A percentile compares a stretch with the other conserved stretches of the same genome.
phyloP scores from a whole-genome alignment of 768 basidiomycete genomes.

The Termitomyces sp. region DNA sequence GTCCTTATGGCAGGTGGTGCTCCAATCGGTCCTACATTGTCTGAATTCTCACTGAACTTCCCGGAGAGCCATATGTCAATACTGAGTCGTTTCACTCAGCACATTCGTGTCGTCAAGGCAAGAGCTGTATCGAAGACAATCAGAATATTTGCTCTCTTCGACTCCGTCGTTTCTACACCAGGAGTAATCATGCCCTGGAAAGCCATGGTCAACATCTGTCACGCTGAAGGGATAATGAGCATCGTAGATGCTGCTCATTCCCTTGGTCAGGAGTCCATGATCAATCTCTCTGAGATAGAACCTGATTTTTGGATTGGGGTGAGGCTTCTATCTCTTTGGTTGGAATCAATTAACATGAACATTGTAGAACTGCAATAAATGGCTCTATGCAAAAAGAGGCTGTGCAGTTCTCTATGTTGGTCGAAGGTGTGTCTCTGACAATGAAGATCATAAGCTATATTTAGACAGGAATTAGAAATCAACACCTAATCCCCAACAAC shows the following conservation, averaged over 20 bases:
- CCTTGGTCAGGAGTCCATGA: slow-evolving; percentile 62
- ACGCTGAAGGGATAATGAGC: slow-evolving; percentile 53
- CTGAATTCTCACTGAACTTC: neutral
- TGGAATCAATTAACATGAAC: neutral
- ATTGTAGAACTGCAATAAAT: slow-evolving; percentile 64
- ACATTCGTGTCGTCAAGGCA: neutral
- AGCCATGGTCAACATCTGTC: slow-evolving; percentile 59
- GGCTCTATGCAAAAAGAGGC: slow-evolving; percentile 56
- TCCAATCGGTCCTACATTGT: neutral
- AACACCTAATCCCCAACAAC: neutral
- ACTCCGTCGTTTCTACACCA: slow-evolving; percentile 54
- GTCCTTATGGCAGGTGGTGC: neutral
- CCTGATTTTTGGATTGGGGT: slow-evolving; percentile 79
- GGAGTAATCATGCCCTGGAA: slow-evolving; percentile 67
- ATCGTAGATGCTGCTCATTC: slow-evolving; percentile 76
- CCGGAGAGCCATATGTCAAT: neutral
- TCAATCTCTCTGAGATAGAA: slow-evolving; percentile 46
- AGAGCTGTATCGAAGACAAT: neutral
- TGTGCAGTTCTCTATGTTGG: slow-evolving; percentile 45
- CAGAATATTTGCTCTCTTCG: slow-evolving; percentile 50
- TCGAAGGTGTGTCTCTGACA: slow-evolving; percentile 15
- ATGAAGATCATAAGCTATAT: neutral
- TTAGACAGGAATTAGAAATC: neutral
- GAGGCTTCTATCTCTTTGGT: slow-evolving; percentile 16
- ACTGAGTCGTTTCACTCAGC: neutral